These are phyloP conservation scores for Leccinum colubrinum DNA, from an alignment of 1,284 basidiomycete genomes.

Conservation along the genomic window DNA sequence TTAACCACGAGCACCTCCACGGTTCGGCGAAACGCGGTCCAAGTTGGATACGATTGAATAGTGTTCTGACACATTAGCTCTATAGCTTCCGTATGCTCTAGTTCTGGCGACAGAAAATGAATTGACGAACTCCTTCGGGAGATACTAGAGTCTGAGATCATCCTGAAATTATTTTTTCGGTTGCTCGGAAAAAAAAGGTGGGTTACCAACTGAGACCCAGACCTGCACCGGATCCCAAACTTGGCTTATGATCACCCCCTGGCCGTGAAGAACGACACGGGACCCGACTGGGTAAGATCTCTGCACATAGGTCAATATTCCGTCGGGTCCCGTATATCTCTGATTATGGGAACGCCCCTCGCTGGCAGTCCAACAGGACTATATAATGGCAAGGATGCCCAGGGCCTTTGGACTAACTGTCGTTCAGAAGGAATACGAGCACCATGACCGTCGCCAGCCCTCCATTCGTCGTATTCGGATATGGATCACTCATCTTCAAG, in stretches of 20 bases:
- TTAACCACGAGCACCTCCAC: not conserved
- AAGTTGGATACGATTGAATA: not conserved
- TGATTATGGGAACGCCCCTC: not conserved
- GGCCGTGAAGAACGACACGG: not conserved
- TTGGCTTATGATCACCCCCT: not conserved
- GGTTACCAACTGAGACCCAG: not conserved
- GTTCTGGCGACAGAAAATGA: not conserved
- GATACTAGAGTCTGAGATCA: not conserved
- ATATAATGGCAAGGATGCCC: conserved; percentile 7
- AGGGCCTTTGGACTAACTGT: not conserved
- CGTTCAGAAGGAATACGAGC: not conserved
- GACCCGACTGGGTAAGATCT: not conserved
- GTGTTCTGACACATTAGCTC: not conserved
- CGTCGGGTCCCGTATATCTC: not conserved
- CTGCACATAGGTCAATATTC: not conserved
- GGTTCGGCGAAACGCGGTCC: not conserved
- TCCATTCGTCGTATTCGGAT: conserved; percentile 70
- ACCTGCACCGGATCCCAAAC: not conserved
- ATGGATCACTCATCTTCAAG: conserved; percentile 81
- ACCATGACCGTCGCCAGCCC: conserved; percentile 12
- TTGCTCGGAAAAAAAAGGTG: not conserved
- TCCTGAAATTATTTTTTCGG: not conserved
- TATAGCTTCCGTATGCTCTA: not conserved
- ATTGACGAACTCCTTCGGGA: not conserved
- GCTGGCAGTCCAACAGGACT: not conserved